Conservation (phyloP, 306 rosid genomes). For the Macrotyloma uniflorum region DNA sequence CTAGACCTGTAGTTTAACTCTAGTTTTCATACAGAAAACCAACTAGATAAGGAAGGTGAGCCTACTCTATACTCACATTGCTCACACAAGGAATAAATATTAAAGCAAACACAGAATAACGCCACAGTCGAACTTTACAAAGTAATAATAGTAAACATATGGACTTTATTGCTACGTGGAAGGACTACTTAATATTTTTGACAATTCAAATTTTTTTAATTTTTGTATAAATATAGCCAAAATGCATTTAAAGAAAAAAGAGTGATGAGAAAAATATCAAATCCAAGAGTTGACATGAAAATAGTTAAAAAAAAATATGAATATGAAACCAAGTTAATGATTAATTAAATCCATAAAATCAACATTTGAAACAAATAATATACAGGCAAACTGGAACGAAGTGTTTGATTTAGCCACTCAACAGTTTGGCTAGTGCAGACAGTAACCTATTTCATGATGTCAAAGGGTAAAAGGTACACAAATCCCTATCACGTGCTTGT, state of each 20-base stretch:
- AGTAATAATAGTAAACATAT: constrained; percentile 8
- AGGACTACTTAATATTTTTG: constrained; percentile 8
- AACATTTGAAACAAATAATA: constrained; percentile 7
- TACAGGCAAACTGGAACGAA: constrained; percentile 17
- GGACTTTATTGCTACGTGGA: background rate
- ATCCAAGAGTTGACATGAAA: constrained; percentile 29
- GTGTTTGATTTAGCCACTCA: constrained; percentile 18
- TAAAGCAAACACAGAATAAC: constrained; percentile 15
- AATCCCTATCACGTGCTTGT: background rate
- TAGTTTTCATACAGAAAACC: constrained; percentile 19
- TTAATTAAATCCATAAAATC: constrained; percentile 9
- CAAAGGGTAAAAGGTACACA: constrained; percentile 23
- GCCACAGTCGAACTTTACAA: background rate
- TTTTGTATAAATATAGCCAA: constrained; percentile 6
- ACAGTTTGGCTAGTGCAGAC: constrained; percentile 15
- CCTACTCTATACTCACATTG: constrained; percentile 29
- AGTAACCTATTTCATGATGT: constrained; percentile 20
- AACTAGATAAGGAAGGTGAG: constrained; percentile 29
- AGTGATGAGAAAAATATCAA: background rate
- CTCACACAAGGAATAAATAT: background rate
- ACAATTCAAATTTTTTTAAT: background rate
- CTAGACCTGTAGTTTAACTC: constrained; percentile 10
- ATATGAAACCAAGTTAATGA: constrained; percentile 1
- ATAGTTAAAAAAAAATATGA: constrained; percentile 15
- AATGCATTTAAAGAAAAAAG: background rate